phyloP scores from a whole-genome alignment of 371 early-diverging fungal species.

The Lichtheimia ramosa region DNA sequence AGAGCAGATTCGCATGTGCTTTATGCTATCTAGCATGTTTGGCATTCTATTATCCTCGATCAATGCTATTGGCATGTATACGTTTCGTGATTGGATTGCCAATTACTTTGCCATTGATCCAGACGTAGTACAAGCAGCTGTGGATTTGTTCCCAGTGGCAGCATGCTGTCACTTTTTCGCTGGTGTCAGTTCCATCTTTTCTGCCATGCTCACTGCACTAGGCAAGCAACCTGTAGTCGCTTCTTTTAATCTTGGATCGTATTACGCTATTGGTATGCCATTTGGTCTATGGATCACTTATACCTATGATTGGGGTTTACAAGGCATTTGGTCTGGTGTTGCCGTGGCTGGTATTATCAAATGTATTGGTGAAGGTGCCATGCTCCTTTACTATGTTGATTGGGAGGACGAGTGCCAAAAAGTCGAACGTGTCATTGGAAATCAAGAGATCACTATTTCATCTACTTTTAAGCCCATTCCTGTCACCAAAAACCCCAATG shows the following conservation, averaged over 20 bases:
- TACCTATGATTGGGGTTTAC: constrained; percentile 25
- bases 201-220: constrained; percentile 34
- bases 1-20: constrained; percentile 21
- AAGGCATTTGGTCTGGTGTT: constrained; percentile 43
- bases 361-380: constrained; percentile 19
- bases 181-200: constrained; percentile 34
- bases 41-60: constrained; percentile 17
- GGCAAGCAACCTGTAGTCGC: constrained; percentile 44
- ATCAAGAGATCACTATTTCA: constrained; percentile 12
- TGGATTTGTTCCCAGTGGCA: constrained; percentile 71
- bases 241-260: constrained; percentile 29
- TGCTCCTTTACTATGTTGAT: constrained; percentile 19
- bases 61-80: constrained; percentile 25
- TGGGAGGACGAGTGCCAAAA: constrained; percentile 30
- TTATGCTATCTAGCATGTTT: constrained; percentile 15
- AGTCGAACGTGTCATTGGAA: constrained; percentile 20
- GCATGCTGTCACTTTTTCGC: constrained; percentile 71
- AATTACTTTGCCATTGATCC: constrained; percentile 48
- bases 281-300: constrained; percentile 38
- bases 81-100: constrained; percentile 22
- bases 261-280: constrained; percentile 37
- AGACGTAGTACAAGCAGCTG: constrained; percentile 39
- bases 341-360: constrained; percentile 37
- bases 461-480: too few species aligned
- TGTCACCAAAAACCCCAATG: too few species aligned